These are phyloP conservation scores for Toxoplasma gondii DNA, from an alignment of 169 alveolate genomes.

Conservation along the genomic window DNA sequence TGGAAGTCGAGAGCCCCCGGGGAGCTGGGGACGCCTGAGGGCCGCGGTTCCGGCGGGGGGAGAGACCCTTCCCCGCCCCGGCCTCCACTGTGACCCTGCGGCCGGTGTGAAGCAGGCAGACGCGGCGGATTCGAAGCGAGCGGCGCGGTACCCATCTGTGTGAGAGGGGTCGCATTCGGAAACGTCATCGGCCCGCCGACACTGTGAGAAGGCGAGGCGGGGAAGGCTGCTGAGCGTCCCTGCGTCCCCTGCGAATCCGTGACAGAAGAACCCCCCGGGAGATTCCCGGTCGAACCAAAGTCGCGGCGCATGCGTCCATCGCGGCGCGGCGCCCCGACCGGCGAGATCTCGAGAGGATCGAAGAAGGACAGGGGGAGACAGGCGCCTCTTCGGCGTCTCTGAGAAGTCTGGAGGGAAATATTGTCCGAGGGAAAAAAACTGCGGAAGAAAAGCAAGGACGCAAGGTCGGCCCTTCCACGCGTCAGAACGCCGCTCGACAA, in stretches of 20 bases:
- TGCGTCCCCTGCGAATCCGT: background rate
- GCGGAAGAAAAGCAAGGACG: background rate
- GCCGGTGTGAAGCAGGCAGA: background rate
- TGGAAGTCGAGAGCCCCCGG: background rate
- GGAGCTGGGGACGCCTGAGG: background rate
- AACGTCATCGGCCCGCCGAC: background rate
- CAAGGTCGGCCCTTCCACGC: background rate
- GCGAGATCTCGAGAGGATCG: background rate
- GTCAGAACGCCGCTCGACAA: background rate
- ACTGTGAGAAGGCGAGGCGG: background rate
- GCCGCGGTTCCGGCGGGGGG: background rate
- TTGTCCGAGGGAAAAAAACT: background rate
- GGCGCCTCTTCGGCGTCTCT: background rate
- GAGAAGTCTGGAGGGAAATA: background rate
- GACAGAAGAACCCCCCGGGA: background rate
- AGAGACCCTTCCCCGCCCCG: background rate
- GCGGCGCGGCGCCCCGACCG: background rate
- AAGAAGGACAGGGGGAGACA: background rate
- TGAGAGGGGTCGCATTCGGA: background rate
- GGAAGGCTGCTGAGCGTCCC: background rate
- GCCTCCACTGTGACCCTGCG: background rate
- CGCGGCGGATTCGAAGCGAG: background rate
- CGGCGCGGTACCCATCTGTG: background rate
- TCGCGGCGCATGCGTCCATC: no score
- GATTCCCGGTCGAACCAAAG: background rate